Evolutionary conservation across 108 stramenopile species (phyloP), one percentile per base, ranked within the genome.

Genomic region (Nannochloropsis oceanica): DNA sequence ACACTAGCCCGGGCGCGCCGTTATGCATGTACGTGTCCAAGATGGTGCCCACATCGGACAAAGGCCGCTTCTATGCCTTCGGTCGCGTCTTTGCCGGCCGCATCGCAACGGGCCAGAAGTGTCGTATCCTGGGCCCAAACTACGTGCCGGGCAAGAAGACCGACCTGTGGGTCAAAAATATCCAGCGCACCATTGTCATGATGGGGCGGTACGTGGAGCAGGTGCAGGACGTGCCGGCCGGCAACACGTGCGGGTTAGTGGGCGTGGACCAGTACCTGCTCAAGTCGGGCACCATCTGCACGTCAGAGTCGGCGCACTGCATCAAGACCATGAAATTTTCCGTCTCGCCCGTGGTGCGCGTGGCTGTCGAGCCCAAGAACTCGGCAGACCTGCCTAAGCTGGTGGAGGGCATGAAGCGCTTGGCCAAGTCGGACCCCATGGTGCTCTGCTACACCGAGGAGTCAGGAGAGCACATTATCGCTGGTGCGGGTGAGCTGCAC

Each of bases 291-390:
- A 99, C 99, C 91, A 98, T 99, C 91, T 93, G 94, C 88, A 99
- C 97, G 44, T 94, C 88, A 20, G 98, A 98, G 79, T 95, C 94
- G 89, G 99, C 96, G 25, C 93, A 94, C 96, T 92, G 91, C 87
- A 97, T 99, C 91, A 97, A 97, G 93, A 96, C 97, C 85, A 99
- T 99, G 98, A 99, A 99, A 93, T 99, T 98, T 95, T 96, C 96
- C 81, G 99, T 99, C 24, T 98, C 97, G 27, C 99, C 99, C 59
- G 99, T 99, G 84, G 99, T 99, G 82, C 98, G 99, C 90, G 98
- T 97, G 87, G 99, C 99, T 81, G 99, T 99, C 81, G 96, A 97
- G 90, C 97, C 97, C 85, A 99, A 99, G 96, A 99, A 99, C 95
- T 95, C 97, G 84, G 92, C 97, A 42, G 98, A 99, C 94, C 94